phyloP scores from a whole-genome alignment of 495 filamentous ascomycete species.

The Xylaria bambusicola region DNA sequence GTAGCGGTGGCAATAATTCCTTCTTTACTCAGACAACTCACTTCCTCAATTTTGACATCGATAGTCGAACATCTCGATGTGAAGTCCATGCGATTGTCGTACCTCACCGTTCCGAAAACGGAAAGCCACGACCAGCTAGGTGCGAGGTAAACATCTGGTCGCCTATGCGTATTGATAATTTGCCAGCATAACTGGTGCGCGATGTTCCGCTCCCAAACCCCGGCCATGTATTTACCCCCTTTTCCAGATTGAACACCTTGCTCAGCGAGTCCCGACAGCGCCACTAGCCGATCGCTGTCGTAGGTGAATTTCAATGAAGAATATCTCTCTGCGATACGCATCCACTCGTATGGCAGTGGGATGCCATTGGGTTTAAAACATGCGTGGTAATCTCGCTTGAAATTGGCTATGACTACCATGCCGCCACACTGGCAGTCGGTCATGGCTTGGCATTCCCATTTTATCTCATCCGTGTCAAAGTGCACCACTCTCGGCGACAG shows the following conservation, averaged over 20 bases:
- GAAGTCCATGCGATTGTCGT: background rate
- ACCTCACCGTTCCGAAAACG: background rate
- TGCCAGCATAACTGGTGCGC: background rate
- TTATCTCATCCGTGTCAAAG: slow-evolving; percentile 24
- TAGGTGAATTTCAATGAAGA: slow-evolving; percentile 8
- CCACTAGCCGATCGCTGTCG: slow-evolving; percentile 14
- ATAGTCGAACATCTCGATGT: background rate
- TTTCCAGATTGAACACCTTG: slow-evolving; percentile 12
- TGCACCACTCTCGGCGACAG: slow-evolving; percentile 26
- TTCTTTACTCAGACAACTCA: background rate
- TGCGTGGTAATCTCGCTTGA: background rate
- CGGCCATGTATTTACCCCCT: slow-evolving; percentile 20
- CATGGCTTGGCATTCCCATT: slow-evolving; percentile 32
- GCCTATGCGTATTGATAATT: background rate
- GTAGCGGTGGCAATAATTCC: background rate
- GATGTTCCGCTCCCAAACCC: slow-evolving; percentile 21
- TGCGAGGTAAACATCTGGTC: background rate
- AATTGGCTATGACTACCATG: background rate
- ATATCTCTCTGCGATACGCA: slow-evolving; percentile 19
- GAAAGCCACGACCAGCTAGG: slow-evolving; percentile 1
- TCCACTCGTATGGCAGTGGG: slow-evolving; percentile 1
- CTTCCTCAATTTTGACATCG: background rate
- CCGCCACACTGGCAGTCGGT: background rate
- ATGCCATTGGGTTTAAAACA: background rate
- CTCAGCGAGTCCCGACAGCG: slow-evolving; percentile 20